These are phyloP conservation scores for Saturnispora bothae DNA, from an alignment of 805 yeast species.

Conservation along the genomic window DNA sequence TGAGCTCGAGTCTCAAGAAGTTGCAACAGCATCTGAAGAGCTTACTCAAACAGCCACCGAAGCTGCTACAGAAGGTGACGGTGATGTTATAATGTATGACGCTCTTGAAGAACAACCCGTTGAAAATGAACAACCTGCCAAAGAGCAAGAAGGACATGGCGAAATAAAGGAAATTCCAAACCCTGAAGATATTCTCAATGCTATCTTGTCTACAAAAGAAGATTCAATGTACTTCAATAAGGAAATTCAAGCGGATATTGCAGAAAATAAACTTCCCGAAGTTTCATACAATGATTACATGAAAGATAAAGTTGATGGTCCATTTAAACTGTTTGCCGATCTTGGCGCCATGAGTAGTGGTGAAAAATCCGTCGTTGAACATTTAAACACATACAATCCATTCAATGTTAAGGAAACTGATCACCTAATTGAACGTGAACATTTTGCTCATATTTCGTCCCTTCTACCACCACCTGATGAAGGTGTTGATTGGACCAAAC, in stretches of 20 bases:
- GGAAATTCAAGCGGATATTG: slow-evolving; percentile 26
- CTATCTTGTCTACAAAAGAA: not conserved
- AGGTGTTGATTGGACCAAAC: slow-evolving; percentile 47
- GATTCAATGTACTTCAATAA: slow-evolving; percentile 8
- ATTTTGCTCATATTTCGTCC: slow-evolving; percentile 50
- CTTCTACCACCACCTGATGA: slow-evolving; percentile 57
- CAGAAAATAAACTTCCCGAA: slow-evolving; percentile 22
- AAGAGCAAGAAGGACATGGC: not conserved
- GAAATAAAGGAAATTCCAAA: not conserved
- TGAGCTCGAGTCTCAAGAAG: not conserved
- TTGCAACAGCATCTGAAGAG: not conserved
- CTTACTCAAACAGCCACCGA: too few species aligned
- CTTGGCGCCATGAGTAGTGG: slow-evolving; percentile 33
- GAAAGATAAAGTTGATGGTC: slow-evolving; percentile 16
- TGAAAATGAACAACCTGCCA: not conserved
- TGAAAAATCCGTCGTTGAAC: slow-evolving; percentile 37
- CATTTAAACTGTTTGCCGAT: slow-evolving; percentile 38
- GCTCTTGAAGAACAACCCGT: not conserved
- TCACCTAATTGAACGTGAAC: slow-evolving; percentile 22
- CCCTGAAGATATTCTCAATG: not conserved
- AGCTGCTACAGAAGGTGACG: slow-evolving; percentile 9
- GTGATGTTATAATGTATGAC: not conserved
- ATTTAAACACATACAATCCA: slow-evolving; percentile 38
- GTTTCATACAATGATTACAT: slow-evolving; percentile 23
- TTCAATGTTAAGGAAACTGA: slow-evolving; percentile 30